Base-by-base conservation (phyloP, 1,139 yeast genomes). In the Debaryomyces robertsiae region DNA sequence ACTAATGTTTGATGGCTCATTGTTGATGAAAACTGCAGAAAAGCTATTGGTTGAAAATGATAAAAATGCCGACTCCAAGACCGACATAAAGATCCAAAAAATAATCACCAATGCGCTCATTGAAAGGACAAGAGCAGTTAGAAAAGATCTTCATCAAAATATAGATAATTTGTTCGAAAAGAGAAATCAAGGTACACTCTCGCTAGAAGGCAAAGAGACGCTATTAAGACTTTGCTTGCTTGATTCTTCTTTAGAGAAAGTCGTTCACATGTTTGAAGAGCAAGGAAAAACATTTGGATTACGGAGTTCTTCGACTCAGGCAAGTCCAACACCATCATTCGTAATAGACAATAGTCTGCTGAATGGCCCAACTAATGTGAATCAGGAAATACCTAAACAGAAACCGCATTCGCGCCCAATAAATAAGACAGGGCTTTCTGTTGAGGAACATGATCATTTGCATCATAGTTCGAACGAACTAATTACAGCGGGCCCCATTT, bases 1-100 rank as follows among this genome's bases (percentile, higher is more conserved):
- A 41, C 57, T 73, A 33, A 70, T 73, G 69, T 73, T 69, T 48
- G 78, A 73, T 50, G 78, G 78, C 1, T 66, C 75, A 2, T 57
- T 72, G 29, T 57, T 82, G 39, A 81, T 86, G 53, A 82, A 81
- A 57, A 77, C 86, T 3, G 89, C 88, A 0, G 87, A 80, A 44
- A 77, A 77, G 45, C 60, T 83, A 40, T 60, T 82, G 40, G 65
- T 66, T 42, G 71, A 75, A 49, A 52, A 60, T 44, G 70, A 69
- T 35, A 63, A 61, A 24, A 59, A 55, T 18, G 48, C 53, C 13
- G 60, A 59, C 11, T 61, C 61, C 36, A 55, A 55, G 37, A 73
- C 65, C 29, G 74, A 72, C 40, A 50, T 60, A 30, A 70, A 71
- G 48, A 55, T 70, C 30, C 73, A 70, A 49, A 63, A 55, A 39